Percentiles rank a stretch among this genome's conserved stretches.
phyloP scores from a whole-genome alignment of 1,284 basidiomycete species.

The Volvariella surrecta region DNA sequence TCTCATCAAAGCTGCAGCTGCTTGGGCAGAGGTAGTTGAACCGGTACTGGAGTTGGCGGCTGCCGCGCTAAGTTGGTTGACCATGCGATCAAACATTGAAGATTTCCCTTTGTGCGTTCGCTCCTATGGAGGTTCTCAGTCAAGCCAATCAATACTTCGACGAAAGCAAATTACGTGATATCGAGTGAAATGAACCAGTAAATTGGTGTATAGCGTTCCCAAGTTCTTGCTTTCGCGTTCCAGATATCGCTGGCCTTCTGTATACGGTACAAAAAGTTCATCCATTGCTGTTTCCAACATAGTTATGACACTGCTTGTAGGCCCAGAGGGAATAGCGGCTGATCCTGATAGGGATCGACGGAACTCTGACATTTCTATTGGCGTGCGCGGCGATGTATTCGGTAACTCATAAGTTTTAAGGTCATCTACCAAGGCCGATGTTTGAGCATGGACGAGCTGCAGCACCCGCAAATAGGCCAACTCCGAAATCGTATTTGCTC shows the following conservation, averaged over 20 bases:
- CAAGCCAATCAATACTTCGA: slow-evolving; percentile 5
- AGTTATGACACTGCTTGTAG: slow-evolving; percentile 56
- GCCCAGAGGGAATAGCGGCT: slow-evolving; percentile 31
- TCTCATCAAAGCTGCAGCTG: slow-evolving; percentile 73
- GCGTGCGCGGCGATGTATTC: slow-evolving; percentile 50
- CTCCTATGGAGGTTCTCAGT: slow-evolving; percentile 37
- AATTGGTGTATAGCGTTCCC: slow-evolving; percentile 72
- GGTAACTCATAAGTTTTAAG: slow-evolving; percentile 89
- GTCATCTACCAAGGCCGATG: slow-evolving; percentile 80
- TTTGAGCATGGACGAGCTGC: slow-evolving; percentile 80
- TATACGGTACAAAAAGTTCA: slow-evolving; percentile 93
- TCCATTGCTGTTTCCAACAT: slow-evolving; percentile 96
- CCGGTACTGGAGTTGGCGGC: slow-evolving; percentile 54
- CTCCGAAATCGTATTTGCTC: slow-evolving; percentile 70
- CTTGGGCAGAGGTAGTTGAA: slow-evolving; percentile 63
- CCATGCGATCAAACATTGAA: slow-evolving; percentile 87
- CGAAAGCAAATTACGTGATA: slow-evolving; percentile 68
- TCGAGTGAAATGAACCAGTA: slow-evolving; percentile 73
- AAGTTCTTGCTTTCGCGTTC: slow-evolving; percentile 89
- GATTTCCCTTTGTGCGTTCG: slow-evolving; percentile 76
- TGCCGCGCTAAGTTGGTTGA: slow-evolving; percentile 81
- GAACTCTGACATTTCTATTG: slow-evolving; percentile 53
- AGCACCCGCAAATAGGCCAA: slow-evolving; percentile 89
- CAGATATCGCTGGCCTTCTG: slow-evolving; percentile 86
- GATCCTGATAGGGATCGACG: slow-evolving; percentile 42